Evolutionary conservation across 1,139 yeast species (phyloP), one percentile per base, ranked within the genome.

Genomic region (Candida sanyaensis): DNA sequence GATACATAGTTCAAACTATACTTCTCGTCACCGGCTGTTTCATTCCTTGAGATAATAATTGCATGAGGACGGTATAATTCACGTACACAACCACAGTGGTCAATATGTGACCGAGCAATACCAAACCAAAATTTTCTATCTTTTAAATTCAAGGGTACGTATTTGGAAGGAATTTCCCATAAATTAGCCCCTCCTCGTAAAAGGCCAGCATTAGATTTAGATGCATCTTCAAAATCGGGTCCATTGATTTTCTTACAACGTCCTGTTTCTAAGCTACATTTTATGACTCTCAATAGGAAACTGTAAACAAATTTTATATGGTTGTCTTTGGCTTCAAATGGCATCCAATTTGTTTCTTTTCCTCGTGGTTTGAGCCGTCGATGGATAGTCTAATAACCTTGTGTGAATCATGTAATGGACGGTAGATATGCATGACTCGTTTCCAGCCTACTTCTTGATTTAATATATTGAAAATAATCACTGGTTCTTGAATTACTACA

Each of bases 291-390:
- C 26, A 61, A 50, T 4, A 63, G 62, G 50, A 59, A 60, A 47
- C 55, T 59, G 44, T 60, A 59, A 17, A 61, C 47, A 41, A 60
- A 60, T 45, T 55, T 47, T 11, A 57, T 51, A 11, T 17, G 37
- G 23, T 43, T 28, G 8, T 41, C 47, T 23, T 58, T 60, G 51
- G 69, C 66, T 10, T 69, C 52, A 46, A 74, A 63, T 1, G 80
- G 79, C 1, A 75, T 71, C 80, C 80, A 74, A 55, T 75, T 75
- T 53, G 73, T 74, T 50, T 73, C 75, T 12, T 37, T 42, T n/a
- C 26, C 30, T 10, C 50, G 42, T 23, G 48, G 44, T 55, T 13
- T 58, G 56, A 21, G 43, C 64, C 63, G 27, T 63, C 59, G 23
- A 71, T 56, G 31, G 54, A 49, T 37, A 71, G 56, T 44, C 65